These are phyloP conservation scores for Henningerozyma blattae DNA, from an alignment of 805 yeast species.

Conservation along the genomic window DNA sequence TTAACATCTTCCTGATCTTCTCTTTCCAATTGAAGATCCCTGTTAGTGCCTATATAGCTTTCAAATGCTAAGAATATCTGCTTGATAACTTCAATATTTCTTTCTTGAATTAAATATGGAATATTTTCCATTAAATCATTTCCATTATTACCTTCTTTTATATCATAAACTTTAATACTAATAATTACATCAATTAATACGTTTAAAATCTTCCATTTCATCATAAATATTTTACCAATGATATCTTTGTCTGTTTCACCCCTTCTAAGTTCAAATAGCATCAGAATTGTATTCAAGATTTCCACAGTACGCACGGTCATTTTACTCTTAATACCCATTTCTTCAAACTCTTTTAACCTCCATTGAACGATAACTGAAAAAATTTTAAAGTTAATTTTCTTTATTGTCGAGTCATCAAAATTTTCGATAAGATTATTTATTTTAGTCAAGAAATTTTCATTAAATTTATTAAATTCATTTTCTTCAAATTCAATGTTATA, in stretches of 20 bases:
- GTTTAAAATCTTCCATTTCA: constrained; percentile 12
- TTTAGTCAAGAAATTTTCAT: constrained; percentile 8
- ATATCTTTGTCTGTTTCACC: constrained; percentile 1
- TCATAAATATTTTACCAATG: constrained; percentile 1
- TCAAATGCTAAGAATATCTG: constrained; percentile 18
- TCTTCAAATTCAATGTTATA: constrained; percentile 15
- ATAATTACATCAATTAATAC: constrained; percentile 16
- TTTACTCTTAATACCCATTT: too few species aligned
- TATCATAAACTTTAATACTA: constrained; percentile 18
- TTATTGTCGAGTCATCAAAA: constrained; percentile 5
- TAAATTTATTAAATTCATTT: constrained; percentile 9
- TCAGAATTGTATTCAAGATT: constrained; percentile 7
- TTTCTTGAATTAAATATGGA: constrained; percentile 7
- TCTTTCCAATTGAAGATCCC: constrained; percentile 13
- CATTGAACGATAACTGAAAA: constrained; percentile 17
- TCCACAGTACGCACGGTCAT: constrained; percentile 7
- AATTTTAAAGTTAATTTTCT: constrained; percentile 15
- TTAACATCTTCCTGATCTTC: constrained; percentile 18
- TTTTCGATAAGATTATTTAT: constrained; percentile 6
- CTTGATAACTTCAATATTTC: constrained; percentile 4
- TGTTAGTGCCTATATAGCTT: constrained; percentile 13
- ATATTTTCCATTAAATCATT: constrained; percentile 7
- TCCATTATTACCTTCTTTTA: constrained; percentile 17
- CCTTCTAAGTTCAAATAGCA: constrained; percentile 1
- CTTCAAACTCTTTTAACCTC: constrained; percentile 19